Evolutionary conservation across 805 yeast genomes (phyloP).

Genomic region (Hanseniaspora lachancei): DNA sequence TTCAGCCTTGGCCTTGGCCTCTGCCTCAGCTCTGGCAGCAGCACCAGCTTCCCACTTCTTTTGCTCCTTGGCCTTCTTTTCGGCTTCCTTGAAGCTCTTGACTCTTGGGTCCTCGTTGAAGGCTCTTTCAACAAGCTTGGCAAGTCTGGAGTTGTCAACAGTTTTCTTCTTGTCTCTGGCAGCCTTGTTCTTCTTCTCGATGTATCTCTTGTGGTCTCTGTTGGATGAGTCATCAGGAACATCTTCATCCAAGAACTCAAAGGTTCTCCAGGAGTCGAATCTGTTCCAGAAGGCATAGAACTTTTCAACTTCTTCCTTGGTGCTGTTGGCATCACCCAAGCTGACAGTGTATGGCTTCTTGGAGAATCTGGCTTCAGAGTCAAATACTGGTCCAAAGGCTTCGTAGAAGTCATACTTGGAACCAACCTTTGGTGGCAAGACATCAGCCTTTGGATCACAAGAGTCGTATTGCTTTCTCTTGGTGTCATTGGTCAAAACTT

Average conservation of each 20-base stretch:
- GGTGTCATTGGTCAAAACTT: conserved; percentile 68
- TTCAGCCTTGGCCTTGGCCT: conserved; percentile 73
- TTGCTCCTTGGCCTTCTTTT: conserved; percentile 86
- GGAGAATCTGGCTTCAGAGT: conserved; percentile 80
- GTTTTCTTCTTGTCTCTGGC: conserved; percentile 95
- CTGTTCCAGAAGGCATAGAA: conserved; percentile 88
- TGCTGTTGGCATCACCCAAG: conserved; percentile 54
- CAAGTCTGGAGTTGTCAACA: conserved; percentile 84
- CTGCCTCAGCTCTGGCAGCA: conserved; percentile 93
- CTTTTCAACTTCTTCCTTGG: conserved; percentile 69
- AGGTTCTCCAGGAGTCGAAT: conserved; percentile 95
- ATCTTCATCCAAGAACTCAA: conserved; percentile 96
- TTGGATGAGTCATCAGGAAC: conserved; percentile 98
- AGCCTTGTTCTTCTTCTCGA: conserved; percentile 92
- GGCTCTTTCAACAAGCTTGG: conserved; percentile 78
- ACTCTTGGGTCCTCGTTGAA: conserved; percentile 88
- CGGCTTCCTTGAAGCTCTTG: conserved; percentile 81
- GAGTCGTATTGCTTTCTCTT: conserved; percentile 93
- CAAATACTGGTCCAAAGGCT: conserved; percentile 89
- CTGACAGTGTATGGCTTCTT: conserved; percentile 78
- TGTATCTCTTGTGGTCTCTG: conserved; percentile 98
- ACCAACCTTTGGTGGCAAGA: conserved; percentile 58
- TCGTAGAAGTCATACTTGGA: conserved; percentile 69
- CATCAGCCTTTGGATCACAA: conserved; percentile 81
- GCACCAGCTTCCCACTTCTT: conserved; percentile 97